Conservation (phyloP, 208 protist genomes). For the Wallacemonas sp. region DNA sequence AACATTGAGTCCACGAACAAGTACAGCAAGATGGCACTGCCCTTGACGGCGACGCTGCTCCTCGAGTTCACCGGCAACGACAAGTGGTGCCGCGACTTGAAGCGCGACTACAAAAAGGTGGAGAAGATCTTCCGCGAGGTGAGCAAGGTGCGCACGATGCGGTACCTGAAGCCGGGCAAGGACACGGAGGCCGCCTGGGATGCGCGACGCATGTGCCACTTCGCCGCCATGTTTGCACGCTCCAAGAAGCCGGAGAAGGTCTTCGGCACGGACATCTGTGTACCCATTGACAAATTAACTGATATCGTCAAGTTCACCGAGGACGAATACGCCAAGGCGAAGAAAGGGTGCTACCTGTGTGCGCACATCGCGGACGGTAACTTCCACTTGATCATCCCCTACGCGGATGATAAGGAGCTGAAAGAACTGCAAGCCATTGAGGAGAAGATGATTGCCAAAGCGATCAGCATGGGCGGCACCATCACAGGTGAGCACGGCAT, state of each 20-base stretch:
- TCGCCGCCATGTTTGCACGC: constrained; percentile 17
- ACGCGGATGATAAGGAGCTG: constrained; percentile 36
- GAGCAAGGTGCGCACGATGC: constrained; percentile 14
- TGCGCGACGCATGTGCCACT: constrained; percentile 22
- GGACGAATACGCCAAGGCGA: constrained; percentile 37
- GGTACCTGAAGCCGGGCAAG: constrained; percentile 25
- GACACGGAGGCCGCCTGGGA: constrained; percentile 26
- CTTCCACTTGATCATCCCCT: constrained; percentile 73
- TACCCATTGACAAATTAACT: constrained; percentile 65
- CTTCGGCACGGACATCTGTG: constrained; percentile 68
- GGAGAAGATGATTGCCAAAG: constrained; percentile 48
- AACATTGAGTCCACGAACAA: constrained; percentile 33
- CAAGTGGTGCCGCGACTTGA: constrained; percentile 31
- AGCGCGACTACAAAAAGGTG: constrained; percentile 27
- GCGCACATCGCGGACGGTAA: constrained; percentile 85
- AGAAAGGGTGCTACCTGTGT: constrained; percentile 32
- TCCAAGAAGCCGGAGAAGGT: constrained; percentile 22
- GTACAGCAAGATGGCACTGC: constrained; percentile 26
- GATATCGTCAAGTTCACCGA: constrained; percentile 54
- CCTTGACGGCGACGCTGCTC: constrained; percentile 48
- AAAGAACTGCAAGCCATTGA: constrained; percentile 45
- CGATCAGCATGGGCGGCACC: constrained; percentile 58
- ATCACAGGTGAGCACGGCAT: constrained; percentile 76
- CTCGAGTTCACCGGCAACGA: constrained; percentile 46
- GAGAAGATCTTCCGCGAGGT: constrained; percentile 20